Evolutionary conservation across 1,284 basidiomycete genomes (phyloP), one percentile per base, ranked within the genome.

Genomic region (Sphaerobolus stellatus): DNA sequence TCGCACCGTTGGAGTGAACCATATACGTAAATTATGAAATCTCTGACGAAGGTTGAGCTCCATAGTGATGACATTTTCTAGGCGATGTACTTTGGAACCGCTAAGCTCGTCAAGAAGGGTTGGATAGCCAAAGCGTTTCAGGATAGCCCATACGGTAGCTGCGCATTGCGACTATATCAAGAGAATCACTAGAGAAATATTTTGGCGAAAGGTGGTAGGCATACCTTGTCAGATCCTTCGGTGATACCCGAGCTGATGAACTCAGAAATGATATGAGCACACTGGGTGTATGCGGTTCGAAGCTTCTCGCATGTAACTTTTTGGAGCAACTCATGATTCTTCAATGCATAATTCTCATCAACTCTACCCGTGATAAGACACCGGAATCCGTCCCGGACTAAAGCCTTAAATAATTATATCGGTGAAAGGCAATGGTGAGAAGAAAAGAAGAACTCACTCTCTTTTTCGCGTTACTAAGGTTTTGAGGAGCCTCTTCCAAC

Each of bases 11-110:
- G 46, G 60, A 45, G 67, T 65, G 24, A 72, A 61, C 67, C 67
- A 72, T 5, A 69, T 13, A 4, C 52, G 14, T 45, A 72, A 52
- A 2, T 18, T 16, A 55, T 66, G 62, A 53, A 71, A 72, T 5
- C 18, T 22, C 3, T 49, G 16, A 50, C 66, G 68, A 9, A 61
- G 22, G 48, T 51, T 41, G 2, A n/a, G 1, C 20, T 48, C 38
- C 52, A 71, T 38, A 3, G 69, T 72, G 52, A 72, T 57, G 36
- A 69, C 56, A 52, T 70, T 71, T 36, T 66, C 62, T 18, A 71
- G 58, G 24, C 58, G 60, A 56, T 71, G 66, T n/a, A 71, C 59
- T 38, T 59, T 50, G 5, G 41, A 14, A 13, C 67, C 67, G 56
- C 61, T 58, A 18, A 70, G 58, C 34, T 64, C 60, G n/a, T 59